phyloP scores from a whole-genome alignment of 225 moss, liverwort and hornwort species.

The Rhytidiadelphus loreus region DNA sequence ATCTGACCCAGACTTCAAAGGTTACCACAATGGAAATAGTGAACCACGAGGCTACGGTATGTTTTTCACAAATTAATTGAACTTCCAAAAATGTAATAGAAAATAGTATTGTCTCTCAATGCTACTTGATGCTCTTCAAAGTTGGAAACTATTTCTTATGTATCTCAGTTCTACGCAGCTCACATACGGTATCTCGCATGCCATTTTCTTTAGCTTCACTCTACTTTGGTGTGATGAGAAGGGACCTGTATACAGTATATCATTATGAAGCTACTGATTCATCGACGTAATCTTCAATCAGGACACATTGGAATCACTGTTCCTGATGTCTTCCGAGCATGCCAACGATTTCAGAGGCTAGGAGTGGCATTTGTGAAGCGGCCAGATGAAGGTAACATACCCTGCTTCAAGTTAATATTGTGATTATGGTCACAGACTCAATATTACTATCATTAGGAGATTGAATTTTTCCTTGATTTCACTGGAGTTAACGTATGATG shows the following conservation, averaged over 20 bases:
- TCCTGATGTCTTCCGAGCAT: conserved; percentile 45
- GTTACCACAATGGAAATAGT: conserved; percentile 56
- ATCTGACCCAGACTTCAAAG: conserved; percentile 33
- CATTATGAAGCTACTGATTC: neutral
- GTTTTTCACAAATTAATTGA: neutral
- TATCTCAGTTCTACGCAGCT: no score
- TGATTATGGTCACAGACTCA: neutral
- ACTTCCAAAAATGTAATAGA: neutral
- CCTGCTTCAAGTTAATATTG: no score
- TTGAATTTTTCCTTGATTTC: neutral
- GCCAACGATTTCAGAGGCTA: conserved; percentile 44
- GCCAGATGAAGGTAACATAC: conserved; percentile 39
- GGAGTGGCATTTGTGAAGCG: conserved; percentile 56
- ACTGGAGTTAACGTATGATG: neutral
- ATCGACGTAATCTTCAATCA: neutral
- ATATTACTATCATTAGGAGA: neutral
- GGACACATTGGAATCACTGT: conserved; percentile 61
- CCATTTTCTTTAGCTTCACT: no score
- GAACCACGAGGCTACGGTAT: conserved; percentile 61
- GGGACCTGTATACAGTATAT: neutral
- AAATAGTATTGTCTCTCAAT: neutral
- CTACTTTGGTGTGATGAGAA: neutral
- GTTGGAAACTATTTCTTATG: no score
- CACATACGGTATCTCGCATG: no score
- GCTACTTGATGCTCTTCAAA: no score